phyloP scores from a whole-genome alignment of 495 filamentous ascomycete species.

The Penicillium steckii region DNA sequence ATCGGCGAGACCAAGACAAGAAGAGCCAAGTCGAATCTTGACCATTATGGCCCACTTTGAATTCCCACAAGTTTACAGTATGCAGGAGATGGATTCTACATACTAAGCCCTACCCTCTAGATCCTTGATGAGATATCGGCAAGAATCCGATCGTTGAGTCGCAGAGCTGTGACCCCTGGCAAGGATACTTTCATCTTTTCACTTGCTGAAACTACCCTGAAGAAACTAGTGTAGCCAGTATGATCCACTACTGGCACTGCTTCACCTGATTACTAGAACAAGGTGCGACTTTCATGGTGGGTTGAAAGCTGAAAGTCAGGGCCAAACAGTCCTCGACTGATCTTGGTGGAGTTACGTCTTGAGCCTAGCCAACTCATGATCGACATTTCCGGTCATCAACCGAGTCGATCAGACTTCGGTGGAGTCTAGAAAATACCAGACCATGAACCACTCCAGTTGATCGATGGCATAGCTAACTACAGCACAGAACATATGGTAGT shows the following conservation, averaged over 20 bases:
- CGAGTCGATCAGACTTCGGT: background rate
- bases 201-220: background rate
- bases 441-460: too few species aligned
- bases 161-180: background rate
- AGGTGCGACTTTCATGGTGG: background rate
- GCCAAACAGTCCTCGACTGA: background rate
- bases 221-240: background rate
- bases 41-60: conserved; percentile 2
- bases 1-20: background rate
- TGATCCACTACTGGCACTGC: background rate
- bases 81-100: background rate
- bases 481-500: too few species aligned
- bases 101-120: background rate
- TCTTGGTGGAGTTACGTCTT: background rate
- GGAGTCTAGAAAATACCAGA: too few species aligned
- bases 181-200: background rate
- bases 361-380: background rate
- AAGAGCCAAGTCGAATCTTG: background rate
- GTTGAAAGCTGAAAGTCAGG: background rate
- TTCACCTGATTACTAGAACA: background rate
- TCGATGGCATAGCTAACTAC: too few species aligned
- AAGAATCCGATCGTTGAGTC: background rate
- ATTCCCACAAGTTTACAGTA: background rate
- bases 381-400: background rate
- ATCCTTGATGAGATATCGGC: too few species aligned